Conservation (phyloP, 164 flowering plant species). For the Vitis labrusca region DNA sequence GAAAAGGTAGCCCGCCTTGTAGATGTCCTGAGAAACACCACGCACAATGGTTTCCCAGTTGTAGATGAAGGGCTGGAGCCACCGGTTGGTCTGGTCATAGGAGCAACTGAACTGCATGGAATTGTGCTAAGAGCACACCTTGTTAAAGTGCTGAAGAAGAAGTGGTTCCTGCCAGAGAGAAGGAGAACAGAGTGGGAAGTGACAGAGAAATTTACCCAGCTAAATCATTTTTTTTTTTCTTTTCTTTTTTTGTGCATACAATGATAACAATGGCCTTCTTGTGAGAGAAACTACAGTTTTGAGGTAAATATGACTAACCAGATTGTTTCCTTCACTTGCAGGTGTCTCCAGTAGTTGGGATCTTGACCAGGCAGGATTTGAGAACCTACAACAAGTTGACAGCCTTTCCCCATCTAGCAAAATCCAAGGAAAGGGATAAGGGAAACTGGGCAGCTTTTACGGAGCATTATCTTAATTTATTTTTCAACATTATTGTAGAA, state of each 20-base stretch:
- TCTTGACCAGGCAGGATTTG: constrained; percentile 91
- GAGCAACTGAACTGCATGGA: constrained; percentile 67
- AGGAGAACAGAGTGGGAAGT: constrained; percentile 82
- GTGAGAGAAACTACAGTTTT: constrained; percentile 41
- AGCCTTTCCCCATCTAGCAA: constrained; percentile 71
- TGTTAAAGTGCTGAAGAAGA: constrained; percentile 63
- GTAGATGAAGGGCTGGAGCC: constrained; percentile 54
- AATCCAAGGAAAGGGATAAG: constrained; percentile 45
- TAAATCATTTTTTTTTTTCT: background rate
- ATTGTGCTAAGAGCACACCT: constrained; percentile 75
- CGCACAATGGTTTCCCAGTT: constrained; percentile 81
- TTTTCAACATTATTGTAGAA: too few species aligned
- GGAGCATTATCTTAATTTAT: too few species aligned
- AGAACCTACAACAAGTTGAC: constrained; percentile 69
- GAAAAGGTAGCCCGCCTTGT: constrained; percentile 78
- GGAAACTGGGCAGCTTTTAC: constrained; percentile 18
- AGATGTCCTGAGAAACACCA: constrained; percentile 67
- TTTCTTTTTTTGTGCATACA: too few species aligned
- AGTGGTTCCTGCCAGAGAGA: constrained; percentile 63
- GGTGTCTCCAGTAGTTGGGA: constrained; percentile 83
- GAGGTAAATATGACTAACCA: constrained; percentile 16
- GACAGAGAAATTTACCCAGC: constrained; percentile 38
- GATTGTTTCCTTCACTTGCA: constrained; percentile 27
- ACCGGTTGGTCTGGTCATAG: constrained; percentile 31
- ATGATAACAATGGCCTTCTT: constrained; percentile 43